Evolutionary conservation across 768 basidiomycete genomes (phyloP), one percentile per base, ranked within the genome.

Genomic region (Trametes coccinea): DNA sequence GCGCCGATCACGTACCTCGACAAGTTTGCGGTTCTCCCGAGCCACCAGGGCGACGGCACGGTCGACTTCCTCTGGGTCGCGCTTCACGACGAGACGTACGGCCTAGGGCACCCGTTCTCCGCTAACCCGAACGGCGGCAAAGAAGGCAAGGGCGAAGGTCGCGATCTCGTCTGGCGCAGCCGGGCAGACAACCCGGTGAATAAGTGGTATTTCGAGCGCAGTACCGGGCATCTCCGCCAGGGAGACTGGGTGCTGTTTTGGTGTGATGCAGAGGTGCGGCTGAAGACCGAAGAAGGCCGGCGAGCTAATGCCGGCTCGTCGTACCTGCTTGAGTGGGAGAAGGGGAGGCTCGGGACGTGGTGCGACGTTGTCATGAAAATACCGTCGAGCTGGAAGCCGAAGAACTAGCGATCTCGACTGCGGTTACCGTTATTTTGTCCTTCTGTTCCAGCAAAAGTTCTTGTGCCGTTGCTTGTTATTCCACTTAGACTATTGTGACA

Each of bases 31-130:
- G 95, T 99, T 43, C 81, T 95, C 41, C 97, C 97, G 2, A 87
- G 81, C 61, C 87, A 98, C 71, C 97, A 99, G 75, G 97, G 97
- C 22, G 96, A 98, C 69, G 97, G 97, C 16, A 98, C 97, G 0
- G 97, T 98, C 60, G 97, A 99, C 77, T 99, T 99, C 78, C 79
- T 99, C 40, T 99, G 97, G 97, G 96, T 98, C 45, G 95, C 95
- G 14, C 78, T 99, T 52, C 94, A 98, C 67, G 97, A 99, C 74
- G 97, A 99, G 76, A 93, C 97, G 8, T 99, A 96, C 69, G 97
- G 97, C 22, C 84, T 98, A 16, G 97, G 97, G 0, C 84, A 95
- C 53, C 88, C 91, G 8, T 95, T 90, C 76, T 92, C 97, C 44
- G 89, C 91, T 60, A 99, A 99, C 73, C 92, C 95, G 33, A 96